Conservation (phyloP, 768 basidiomycete species). For the Collybia sordida region DNA sequence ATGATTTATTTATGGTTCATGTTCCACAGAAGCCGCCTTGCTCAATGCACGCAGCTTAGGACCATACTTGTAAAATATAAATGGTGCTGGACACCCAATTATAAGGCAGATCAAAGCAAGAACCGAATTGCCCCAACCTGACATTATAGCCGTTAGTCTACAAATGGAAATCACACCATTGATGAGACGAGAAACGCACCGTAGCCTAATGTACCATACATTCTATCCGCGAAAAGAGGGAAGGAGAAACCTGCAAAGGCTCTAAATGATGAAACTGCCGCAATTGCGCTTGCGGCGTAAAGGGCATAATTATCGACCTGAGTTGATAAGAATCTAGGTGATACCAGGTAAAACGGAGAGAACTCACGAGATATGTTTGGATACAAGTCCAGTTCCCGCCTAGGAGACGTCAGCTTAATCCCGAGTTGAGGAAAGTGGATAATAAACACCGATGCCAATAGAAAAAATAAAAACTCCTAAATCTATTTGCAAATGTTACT, state of each 20-base stretch:
- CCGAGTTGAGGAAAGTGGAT: background rate
- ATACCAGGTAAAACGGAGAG: constrained; percentile 16
- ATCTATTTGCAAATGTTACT: constrained; percentile 8
- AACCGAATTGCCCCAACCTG: constrained; percentile 55
- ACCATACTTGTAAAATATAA: constrained; percentile 40
- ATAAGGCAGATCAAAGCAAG: constrained; percentile 51
- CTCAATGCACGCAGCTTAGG: constrained; percentile 34
- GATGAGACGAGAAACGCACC: constrained; percentile 17
- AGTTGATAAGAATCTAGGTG: constrained; percentile 19
- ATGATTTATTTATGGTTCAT: constrained; percentile 9
- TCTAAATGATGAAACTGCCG: constrained; percentile 54
- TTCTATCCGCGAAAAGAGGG: constrained; percentile 60
- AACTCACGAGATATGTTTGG: constrained; percentile 56
- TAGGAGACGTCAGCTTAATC: constrained; percentile 6
- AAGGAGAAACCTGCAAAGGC: constrained; percentile 63
- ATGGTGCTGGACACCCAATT: constrained; percentile 52
- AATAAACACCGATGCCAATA: constrained; percentile 45
- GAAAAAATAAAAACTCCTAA: constrained; percentile 47
- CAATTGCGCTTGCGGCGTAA: constrained; percentile 60
- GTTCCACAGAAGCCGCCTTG: constrained; percentile 32
- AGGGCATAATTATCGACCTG: constrained; percentile 86
- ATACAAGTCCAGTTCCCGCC: constrained; percentile 44
- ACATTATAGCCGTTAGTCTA: constrained; percentile 11
- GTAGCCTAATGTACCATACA: constrained; percentile 52
- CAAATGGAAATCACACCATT: background rate